A percentile compares a stretch with the other conserved stretches of the same genome.
Conservation (phyloP, 148 eudicot species). For the Cornus suecica region DNA sequence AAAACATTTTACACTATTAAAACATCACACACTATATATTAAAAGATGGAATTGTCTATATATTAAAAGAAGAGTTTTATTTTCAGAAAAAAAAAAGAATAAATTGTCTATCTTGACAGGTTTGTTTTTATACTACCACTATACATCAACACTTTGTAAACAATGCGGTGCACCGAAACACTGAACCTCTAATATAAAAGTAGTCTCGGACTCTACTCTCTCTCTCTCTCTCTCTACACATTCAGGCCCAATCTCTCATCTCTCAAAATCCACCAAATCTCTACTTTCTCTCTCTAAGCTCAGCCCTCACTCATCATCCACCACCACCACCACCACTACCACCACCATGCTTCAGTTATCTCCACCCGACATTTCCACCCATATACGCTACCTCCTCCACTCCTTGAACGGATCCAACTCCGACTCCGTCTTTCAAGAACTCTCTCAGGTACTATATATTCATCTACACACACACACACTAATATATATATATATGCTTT, state of each 20-base stretch:
- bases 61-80: too few species aligned
- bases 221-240: background rate
- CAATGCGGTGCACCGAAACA: background rate
- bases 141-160: too few species aligned
- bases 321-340: conserved; percentile 31
- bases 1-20: too few species aligned
- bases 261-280: background rate
- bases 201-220: background rate
- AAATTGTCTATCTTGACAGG: too few species aligned
- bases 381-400: conserved; percentile 57
- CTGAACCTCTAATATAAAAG: background rate
- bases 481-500: background rate
- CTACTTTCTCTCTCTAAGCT: background rate
- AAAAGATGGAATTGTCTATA: too few species aligned
- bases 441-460: conserved; percentile 37
- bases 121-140: too few species aligned
- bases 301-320: background rate
- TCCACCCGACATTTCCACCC: conserved; percentile 41
- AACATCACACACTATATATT: too few species aligned
- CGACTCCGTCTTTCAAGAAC: conserved; percentile 56
- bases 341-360: conserved; percentile 55
- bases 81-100: too few species aligned
- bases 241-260: background rate
- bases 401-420: conserved; percentile 66
- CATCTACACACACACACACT: background rate